These are phyloP conservation scores for Helminthosporium solani DNA, from an alignment of 2,329 filamentous ascomycete species.

Conservation along the genomic window DNA sequence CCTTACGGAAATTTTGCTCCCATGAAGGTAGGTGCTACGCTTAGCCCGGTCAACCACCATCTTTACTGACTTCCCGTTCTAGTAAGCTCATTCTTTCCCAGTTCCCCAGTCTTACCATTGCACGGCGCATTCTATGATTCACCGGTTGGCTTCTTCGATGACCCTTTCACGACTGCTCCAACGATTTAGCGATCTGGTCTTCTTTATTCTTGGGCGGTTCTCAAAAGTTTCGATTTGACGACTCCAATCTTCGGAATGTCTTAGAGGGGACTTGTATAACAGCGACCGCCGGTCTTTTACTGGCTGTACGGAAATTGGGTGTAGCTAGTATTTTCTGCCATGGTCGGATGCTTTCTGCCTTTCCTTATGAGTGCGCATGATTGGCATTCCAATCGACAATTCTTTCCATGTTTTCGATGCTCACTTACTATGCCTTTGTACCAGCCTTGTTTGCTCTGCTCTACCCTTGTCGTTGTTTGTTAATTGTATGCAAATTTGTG, in stretches of 20 bases:
- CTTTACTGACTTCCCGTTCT: constrained; percentile 16
- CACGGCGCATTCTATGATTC: constrained; percentile 38
- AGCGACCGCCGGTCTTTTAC: constrained; percentile 37
- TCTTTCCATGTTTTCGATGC: constrained; percentile 25
- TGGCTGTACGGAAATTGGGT: constrained; percentile 32
- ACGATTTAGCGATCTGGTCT: constrained; percentile 43
- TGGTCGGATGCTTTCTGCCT: constrained; percentile 36
- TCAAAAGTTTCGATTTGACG: constrained; percentile 44
- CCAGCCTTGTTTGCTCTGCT: constrained; percentile 23
- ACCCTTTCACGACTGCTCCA: constrained; percentile 40
- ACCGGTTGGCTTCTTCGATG: constrained; percentile 40
- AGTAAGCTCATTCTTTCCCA: constrained; percentile 42
- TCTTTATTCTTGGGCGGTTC: constrained; percentile 39
- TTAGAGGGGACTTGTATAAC: constrained; percentile 42
- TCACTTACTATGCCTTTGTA: constrained; percentile 33
- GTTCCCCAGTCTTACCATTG: constrained; percentile 28
- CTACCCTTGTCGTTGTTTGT: constrained; percentile 15
- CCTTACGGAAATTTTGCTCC: constrained; percentile 66
- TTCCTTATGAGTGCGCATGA: constrained; percentile 40
- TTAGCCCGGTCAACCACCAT: neutral
- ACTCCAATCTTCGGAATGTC: constrained; percentile 37
- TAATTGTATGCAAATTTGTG: constrained; percentile 10
- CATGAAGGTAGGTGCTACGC: constrained; percentile 57
- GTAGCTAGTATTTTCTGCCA: constrained; percentile 37
- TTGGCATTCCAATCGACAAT: constrained; percentile 41